Evolutionary conservation across 2,329 filamentous ascomycete species (phyloP).

Genomic region (Exophiala sp.): DNA sequence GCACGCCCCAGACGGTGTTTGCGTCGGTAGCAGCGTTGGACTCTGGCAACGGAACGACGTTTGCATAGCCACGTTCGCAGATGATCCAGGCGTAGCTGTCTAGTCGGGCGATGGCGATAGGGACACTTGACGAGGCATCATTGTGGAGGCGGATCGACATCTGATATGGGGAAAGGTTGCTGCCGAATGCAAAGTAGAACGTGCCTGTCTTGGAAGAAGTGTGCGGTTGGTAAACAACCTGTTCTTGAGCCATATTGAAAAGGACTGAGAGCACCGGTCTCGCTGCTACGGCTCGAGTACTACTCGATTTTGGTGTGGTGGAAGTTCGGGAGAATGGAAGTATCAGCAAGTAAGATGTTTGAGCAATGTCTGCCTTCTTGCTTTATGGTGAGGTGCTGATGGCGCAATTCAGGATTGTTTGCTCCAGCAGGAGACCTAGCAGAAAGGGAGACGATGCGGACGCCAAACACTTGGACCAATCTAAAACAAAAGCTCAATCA

Average conservation of each 20-base stretch:
- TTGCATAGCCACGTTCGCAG: constrained; percentile 41
- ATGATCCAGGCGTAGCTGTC: constrained; percentile 42
- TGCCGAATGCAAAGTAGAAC: constrained; percentile 45
- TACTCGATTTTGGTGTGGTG: too few species aligned
- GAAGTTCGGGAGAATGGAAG: too few species aligned
- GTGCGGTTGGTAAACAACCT: background rate
- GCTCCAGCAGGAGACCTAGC: too few species aligned
- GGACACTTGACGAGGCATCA: constrained; percentile 35
- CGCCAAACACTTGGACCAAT: too few species aligned
- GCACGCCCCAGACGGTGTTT: constrained; percentile 36
- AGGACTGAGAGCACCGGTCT: background rate
- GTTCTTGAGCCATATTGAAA: background rate
- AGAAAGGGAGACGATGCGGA: too few species aligned
- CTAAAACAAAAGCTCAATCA: too few species aligned
- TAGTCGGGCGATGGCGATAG: constrained; percentile 39
- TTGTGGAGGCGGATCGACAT: constrained; percentile 38
- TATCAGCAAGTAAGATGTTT: too few species aligned
- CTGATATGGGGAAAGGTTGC: constrained; percentile 42
- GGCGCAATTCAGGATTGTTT: too few species aligned
- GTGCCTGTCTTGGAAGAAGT: constrained; percentile 26
- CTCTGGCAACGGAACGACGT: constrained; percentile 33
- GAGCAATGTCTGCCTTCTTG: too few species aligned
- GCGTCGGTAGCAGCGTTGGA: constrained; percentile 14
- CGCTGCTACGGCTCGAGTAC: too few species aligned
- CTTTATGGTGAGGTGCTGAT: too few species aligned